These are phyloP conservation scores for Camellia granthamiana DNA, from an alignment of 148 eudicot genomes.

Conservation along the genomic window DNA sequence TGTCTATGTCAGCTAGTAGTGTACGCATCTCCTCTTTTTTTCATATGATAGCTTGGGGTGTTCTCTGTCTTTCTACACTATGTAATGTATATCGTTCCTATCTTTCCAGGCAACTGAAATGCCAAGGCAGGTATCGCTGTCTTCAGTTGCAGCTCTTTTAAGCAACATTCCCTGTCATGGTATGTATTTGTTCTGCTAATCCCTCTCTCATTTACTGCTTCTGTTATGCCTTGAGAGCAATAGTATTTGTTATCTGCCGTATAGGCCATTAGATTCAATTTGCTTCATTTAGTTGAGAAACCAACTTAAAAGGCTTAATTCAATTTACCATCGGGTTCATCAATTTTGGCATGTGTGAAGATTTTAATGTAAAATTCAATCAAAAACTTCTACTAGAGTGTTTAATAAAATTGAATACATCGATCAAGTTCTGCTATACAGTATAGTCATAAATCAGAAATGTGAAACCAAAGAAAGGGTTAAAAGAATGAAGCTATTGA, in stretches of 20 bases:
- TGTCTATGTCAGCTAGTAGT: conserved; percentile 6
- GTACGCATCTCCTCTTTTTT: too few relatives aligned
- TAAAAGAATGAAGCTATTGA: conserved; percentile 13
- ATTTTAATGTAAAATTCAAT: neutral
- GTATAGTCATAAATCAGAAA: neutral
- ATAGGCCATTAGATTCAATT: too few relatives aligned
- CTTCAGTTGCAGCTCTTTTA: conserved; percentile 59
- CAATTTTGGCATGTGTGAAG: neutral
- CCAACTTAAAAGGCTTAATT: neutral
- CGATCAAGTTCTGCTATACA: neutral
- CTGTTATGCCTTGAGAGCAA: too few relatives aligned
- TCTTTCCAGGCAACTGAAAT: conserved; percentile 63
- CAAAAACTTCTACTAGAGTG: neutral
- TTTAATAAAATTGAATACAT: neutral
- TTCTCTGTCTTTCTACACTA: neutral
- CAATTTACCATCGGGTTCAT: neutral
- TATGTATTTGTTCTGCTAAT: conserved; percentile 19
- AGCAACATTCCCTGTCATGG: conserved; percentile 76
- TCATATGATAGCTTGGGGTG: neutral
- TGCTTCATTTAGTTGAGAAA: neutral
- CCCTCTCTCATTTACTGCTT: too few relatives aligned
- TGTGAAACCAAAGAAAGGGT: conserved; percentile 5
- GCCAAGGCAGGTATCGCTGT: conserved; percentile 52
- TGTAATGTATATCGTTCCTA: neutral
- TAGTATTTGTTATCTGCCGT: too few relatives aligned